These are phyloP conservation scores for Cudoniella acicularis DNA, from an alignment of 495 filamentous ascomycete genomes.

Conservation along the genomic window DNA sequence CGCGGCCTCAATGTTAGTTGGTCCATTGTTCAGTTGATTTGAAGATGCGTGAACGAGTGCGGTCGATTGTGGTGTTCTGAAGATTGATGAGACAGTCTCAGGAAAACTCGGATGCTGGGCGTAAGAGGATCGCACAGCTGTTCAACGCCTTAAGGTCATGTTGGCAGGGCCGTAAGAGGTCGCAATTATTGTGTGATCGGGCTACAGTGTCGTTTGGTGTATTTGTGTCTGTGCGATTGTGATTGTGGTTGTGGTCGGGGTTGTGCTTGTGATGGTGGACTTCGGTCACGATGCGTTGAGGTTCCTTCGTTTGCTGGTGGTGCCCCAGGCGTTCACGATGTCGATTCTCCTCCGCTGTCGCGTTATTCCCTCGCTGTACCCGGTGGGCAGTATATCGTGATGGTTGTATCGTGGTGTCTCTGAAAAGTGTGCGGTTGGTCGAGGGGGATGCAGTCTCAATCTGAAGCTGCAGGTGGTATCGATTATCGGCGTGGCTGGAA, in stretches of 20 bases:
- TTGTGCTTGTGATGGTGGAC: not conserved
- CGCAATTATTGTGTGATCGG: not conserved
- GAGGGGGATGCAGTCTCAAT: not conserved
- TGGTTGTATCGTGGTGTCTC: not conserved
- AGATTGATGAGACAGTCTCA: not conserved
- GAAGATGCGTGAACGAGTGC: not conserved
- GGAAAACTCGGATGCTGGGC: conserved; percentile 4
- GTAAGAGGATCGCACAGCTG: conserved; percentile 13
- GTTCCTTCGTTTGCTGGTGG: not conserved
- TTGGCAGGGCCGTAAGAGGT: not conserved
- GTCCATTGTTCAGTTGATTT: conserved; percentile 44
- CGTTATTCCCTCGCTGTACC: not conserved
- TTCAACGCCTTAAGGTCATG: conserved; percentile 22
- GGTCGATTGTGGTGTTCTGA: conserved; percentile 5
- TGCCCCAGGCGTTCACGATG: too few species aligned
- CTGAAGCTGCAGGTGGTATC: not conserved
- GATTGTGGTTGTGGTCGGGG: not conserved
- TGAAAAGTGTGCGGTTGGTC: not conserved
- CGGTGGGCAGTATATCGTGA: not conserved
- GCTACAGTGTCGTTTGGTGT: not conserved
- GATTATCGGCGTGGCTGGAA: not conserved
- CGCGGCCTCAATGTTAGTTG: conserved; percentile 52
- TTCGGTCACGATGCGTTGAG: not conserved
- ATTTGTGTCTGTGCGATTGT: not conserved
- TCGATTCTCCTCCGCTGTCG: not conserved